Conservation (phyloP, 805 yeast species). For the Schizosaccharomyces octosporus region DNA sequence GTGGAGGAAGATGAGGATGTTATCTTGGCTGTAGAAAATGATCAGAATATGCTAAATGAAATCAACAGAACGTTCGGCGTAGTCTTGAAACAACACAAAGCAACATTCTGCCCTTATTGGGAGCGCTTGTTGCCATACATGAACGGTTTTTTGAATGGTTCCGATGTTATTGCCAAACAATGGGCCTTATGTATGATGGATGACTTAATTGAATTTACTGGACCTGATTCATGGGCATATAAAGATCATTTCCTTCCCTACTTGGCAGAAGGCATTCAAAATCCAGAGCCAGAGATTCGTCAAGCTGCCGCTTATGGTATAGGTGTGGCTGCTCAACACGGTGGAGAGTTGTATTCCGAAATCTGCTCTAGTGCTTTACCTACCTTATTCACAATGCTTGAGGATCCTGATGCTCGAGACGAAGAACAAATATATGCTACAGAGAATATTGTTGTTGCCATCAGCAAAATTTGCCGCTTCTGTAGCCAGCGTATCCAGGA, state of each 20-base stretch:
- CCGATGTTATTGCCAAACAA: constrained; percentile 39
- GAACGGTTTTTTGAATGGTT: constrained; percentile 36
- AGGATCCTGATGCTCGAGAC: constrained; percentile 59
- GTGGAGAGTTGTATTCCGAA: constrained; percentile 38
- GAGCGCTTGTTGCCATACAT: constrained; percentile 39
- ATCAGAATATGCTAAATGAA: constrained; percentile 65
- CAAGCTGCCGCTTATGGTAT: constrained; percentile 70
- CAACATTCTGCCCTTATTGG: constrained; percentile 37
- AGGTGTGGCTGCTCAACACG: constrained; percentile 68
- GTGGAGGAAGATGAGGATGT: constrained; percentile 44
- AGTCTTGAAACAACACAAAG: constrained; percentile 37
- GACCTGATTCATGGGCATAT: constrained; percentile 37
- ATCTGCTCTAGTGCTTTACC: constrained; percentile 47
- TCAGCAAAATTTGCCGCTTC: constrained; percentile 53
- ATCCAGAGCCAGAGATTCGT: constrained; percentile 29
- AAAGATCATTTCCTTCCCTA: constrained; percentile 39
- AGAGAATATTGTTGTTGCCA: constrained; percentile 59
- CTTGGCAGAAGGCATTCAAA: constrained; percentile 35
- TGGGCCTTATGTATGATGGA: constrained; percentile 63
- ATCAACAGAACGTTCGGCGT: constrained; percentile 50
- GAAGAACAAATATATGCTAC: constrained; percentile 71
- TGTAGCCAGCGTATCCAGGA: constrained; percentile 26
- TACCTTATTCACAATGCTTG: constrained; percentile 45
- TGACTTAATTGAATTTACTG: constrained; percentile 60
- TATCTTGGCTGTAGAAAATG: constrained; percentile 63